Percentiles rank a stretch among this genome's conserved stretches.
phyloP scores from a whole-genome alignment of 108 stramenopile genomes.

The Schizochytrium sp. region DNA sequence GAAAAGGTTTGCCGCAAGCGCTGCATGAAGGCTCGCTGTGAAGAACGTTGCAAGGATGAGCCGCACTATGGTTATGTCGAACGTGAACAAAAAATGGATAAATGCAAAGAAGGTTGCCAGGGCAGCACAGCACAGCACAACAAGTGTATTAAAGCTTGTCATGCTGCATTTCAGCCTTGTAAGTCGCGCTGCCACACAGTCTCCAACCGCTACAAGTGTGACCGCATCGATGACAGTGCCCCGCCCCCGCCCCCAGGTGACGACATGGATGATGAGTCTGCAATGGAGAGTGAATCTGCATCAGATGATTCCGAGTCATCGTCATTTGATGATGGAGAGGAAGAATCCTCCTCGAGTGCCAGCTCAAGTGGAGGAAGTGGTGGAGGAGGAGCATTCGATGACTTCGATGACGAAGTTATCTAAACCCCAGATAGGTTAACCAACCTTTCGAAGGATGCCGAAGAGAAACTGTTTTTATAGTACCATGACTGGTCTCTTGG shows the following conservation, averaged over 20 bases:
- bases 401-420: conserved; percentile 44
- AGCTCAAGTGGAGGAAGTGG: neutral
- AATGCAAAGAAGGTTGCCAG: conserved; percentile 60
- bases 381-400: neutral
- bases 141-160: conserved; percentile 57
- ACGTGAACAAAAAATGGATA: conserved; percentile 59
- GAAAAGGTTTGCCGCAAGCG: conserved; percentile 16
- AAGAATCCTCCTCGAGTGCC: neutral
- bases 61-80: conserved; percentile 60
- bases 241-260: conserved; percentile 9
- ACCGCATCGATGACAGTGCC: conserved; percentile 27
- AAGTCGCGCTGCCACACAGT: conserved; percentile 53
- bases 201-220: conserved; percentile 38
- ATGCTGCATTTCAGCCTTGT: conserved; percentile 30
- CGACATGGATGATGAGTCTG: conserved; percentile 18
- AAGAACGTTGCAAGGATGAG: conserved; percentile 58
- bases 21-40: conserved; percentile 60
- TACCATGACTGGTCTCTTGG: too few species aligned
- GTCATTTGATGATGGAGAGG: neutral
- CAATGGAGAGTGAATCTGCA: neutral
- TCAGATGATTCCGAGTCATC: neutral
- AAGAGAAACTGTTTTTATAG: too few species aligned
- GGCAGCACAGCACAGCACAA: conserved; percentile 53
- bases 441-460: too few species aligned
- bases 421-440: neutral